phyloP scores from a whole-genome alignment of 2,329 filamentous ascomycete genomes.

The Scortechinia acanthostroma region DNA sequence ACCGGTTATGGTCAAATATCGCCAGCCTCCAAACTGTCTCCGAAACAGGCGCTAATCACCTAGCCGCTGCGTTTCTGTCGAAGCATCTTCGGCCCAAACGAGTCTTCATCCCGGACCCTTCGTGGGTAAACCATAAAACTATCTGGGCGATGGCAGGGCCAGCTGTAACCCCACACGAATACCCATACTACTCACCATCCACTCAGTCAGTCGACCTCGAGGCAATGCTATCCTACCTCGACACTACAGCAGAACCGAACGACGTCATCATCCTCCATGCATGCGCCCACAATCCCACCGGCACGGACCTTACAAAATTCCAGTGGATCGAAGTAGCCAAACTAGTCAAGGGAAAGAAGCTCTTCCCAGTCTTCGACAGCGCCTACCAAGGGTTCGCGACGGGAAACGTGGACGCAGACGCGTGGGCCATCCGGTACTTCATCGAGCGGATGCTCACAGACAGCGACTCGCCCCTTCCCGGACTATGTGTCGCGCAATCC shows the following conservation, averaged over 20 bases:
- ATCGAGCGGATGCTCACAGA: slow-evolving; percentile 6
- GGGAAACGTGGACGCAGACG: slow-evolving; percentile 20
- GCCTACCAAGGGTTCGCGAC: slow-evolving; percentile 29
- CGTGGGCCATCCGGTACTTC: slow-evolving; percentile 21
- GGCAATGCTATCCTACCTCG: slow-evolving; percentile 14
- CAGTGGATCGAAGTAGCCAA: slow-evolving; percentile 22
- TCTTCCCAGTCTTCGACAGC: slow-evolving; percentile 24
- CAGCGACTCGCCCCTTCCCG: slow-evolving; percentile 5
- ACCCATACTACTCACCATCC: slow-evolving; percentile 18
- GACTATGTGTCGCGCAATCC: slow-evolving; percentile 20
- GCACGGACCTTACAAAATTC: slow-evolving; percentile 19
- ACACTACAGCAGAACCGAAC: slow-evolving; percentile 11
- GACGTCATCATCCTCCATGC: slow-evolving; percentile 26
- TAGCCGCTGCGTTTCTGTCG: slow-evolving; percentile 15
- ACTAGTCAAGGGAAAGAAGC: slow-evolving; percentile 13
- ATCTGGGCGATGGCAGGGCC: slow-evolving; percentile 16
- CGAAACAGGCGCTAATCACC: slow-evolving; percentile 23
- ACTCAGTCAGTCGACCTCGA: slow-evolving; percentile 16
- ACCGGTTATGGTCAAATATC: slow-evolving; percentile 8
- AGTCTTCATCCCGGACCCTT: slow-evolving; percentile 20
- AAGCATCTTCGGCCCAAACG: slow-evolving; percentile 9
- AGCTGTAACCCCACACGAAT: slow-evolving; percentile 8
- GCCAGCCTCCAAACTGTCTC: slow-evolving; percentile 22
- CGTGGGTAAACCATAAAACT: slow-evolving; percentile 19
- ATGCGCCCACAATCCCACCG: slow-evolving; percentile 28